These are phyloP conservation scores for Mortierella sp. DNA, from an alignment of 371 early-diverging fungal genomes.

Conservation along the genomic window DNA sequence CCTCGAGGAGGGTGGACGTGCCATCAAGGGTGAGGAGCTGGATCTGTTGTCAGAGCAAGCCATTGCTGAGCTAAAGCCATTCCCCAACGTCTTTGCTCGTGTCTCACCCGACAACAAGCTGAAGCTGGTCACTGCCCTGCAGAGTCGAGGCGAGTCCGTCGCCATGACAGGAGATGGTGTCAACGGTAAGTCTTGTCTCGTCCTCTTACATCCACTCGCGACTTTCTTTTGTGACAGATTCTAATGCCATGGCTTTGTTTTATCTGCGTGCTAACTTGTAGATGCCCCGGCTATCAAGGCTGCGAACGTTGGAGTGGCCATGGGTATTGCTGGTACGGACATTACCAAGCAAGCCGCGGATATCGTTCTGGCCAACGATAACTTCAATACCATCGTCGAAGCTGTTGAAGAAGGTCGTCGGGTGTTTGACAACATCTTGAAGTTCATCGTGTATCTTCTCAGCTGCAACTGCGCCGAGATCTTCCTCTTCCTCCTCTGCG, in stretches of 20 bases:
- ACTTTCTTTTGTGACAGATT: background rate
- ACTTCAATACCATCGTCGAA: constrained; percentile 85
- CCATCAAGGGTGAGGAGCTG: constrained; percentile 74
- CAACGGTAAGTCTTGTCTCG: constrained; percentile 60
- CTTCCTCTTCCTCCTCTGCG: constrained; percentile 73
- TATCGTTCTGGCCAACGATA: constrained; percentile 87
- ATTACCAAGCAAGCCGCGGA: constrained; percentile 94
- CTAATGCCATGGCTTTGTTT: background rate
- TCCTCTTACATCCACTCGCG: background rate
- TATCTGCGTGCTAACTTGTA: too few species aligned
- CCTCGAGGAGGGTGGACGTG: constrained; percentile 57
- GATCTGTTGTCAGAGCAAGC: constrained; percentile 74
- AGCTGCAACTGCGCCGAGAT: constrained; percentile 90
- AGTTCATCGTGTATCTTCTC: constrained; percentile 93
- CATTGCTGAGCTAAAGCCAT: constrained; percentile 69
- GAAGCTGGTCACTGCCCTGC: constrained; percentile 95
- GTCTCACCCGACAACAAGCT: constrained; percentile 95
- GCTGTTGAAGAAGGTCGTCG: constrained; percentile 89
- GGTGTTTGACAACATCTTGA: constrained; percentile 94
- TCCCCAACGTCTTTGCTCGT: constrained; percentile 82
- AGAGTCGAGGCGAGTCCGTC: constrained; percentile 79
- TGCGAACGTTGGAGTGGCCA: constrained; percentile 93
- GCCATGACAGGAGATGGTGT: constrained; percentile 95
- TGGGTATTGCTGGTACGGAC: constrained; percentile 93
- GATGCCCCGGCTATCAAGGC: constrained; percentile 94